Evolutionary conservation across 169 alveolate species (phyloP).

Genomic region (Plasmodium sp.): DNA sequence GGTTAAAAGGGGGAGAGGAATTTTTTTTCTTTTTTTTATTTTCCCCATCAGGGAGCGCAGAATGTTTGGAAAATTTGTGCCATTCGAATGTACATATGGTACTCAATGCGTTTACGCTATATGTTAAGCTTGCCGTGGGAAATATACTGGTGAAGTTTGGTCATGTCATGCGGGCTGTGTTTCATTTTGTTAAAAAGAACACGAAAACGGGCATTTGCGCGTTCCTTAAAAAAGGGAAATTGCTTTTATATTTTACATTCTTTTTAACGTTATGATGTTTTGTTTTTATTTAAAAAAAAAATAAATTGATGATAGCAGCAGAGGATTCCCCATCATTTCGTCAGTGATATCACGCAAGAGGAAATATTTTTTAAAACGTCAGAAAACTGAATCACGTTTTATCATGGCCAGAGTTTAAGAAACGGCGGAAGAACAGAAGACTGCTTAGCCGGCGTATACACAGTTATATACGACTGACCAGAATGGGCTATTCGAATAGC

Average conservation of each 20-base stretch:
- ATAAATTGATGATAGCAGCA: not conserved
- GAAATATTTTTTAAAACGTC: not conserved
- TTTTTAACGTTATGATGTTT: not conserved
- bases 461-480: not conserved
- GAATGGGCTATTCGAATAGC: not conserved
- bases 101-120: not conserved
- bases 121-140: not conserved
- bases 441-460: not conserved
- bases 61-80: not conserved
- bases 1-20: not conserved
- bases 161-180: not conserved
- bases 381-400: not conserved
- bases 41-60: not conserved
- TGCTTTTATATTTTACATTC: not conserved
- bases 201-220: not conserved
- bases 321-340: not conserved
- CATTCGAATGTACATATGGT: not conserved
- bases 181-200: not conserved
- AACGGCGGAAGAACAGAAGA: not conserved
- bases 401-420: not conserved
- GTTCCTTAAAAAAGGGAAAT: not conserved
- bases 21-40: not conserved
- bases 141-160: not conserved
- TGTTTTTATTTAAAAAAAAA: not conserved
- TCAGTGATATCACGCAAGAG: not conserved